Evolutionary conservation across 805 yeast species (phyloP).

Genomic region (Metschnikowia lochheadii): DNA sequence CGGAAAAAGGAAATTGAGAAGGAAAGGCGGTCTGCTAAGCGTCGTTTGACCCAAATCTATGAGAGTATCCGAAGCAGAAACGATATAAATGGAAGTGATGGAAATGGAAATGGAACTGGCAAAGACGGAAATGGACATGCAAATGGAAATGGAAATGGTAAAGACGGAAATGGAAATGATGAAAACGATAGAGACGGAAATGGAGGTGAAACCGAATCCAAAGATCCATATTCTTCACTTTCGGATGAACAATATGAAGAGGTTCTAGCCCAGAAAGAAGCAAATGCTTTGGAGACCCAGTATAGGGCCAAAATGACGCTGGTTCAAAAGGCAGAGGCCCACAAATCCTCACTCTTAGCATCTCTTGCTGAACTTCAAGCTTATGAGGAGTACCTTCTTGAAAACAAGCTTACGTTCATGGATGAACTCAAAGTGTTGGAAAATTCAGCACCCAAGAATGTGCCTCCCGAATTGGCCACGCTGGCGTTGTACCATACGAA

Average conservation of each 20-base stretch:
- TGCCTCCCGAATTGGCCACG: slow-evolving; percentile 1
- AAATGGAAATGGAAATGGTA: too few species aligned
- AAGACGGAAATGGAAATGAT: too few species aligned
- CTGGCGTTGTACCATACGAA: slow-evolving; percentile 34
- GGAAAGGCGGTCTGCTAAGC: slow-evolving; percentile 48
- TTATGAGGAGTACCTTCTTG: slow-evolving; percentile 39
- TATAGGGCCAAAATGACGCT: slow-evolving; percentile 13
- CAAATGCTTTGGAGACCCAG: slow-evolving; percentile 20
- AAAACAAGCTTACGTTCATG: slow-evolving; percentile 31
- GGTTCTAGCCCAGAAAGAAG: slow-evolving; percentile 14
- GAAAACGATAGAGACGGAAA: background rate
- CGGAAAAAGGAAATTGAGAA: slow-evolving; percentile 44
- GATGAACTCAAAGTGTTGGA: slow-evolving; percentile 28
- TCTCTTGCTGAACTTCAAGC: slow-evolving; percentile 20
- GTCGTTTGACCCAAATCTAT: slow-evolving; percentile 43
- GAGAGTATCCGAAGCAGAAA: slow-evolving; percentile 25
- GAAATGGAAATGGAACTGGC: too few species aligned
- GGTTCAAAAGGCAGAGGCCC: slow-evolving; percentile 18
- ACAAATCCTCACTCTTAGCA: slow-evolving; percentile 19
- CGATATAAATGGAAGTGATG: too few species aligned
- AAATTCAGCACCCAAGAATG: slow-evolving; percentile 12
- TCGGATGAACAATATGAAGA: slow-evolving; percentile 28
- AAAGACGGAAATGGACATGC: too few species aligned
- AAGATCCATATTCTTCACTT: slow-evolving; percentile 5
- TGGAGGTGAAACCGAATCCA: background rate